Percentiles rank a stretch among this genome's conserved stretches.
phyloP scores from a whole-genome alignment of 2,329 filamentous ascomycete species.

The Chaetomiaceae sp. region DNA sequence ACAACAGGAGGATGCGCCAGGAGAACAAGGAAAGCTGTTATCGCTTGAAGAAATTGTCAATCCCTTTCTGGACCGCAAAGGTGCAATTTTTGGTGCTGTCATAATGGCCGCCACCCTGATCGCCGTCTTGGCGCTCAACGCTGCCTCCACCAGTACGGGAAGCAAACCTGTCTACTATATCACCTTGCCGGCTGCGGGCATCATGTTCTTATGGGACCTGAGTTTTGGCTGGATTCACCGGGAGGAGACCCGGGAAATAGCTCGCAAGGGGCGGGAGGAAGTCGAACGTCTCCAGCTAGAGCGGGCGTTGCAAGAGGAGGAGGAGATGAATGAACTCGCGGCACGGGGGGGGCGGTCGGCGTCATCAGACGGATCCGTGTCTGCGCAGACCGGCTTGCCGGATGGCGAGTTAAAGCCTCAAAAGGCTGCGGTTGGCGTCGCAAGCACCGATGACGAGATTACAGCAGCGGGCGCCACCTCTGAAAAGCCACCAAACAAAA shows the following conservation, averaged over 20 bases:
- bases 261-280: constrained; percentile 50
- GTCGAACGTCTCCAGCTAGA: constrained; percentile 42
- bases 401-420: neutral
- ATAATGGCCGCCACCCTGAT: constrained; percentile 66
- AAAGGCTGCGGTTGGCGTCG: neutral
- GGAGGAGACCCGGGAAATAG: constrained; percentile 59
- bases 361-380: neutral
- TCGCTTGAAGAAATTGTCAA: constrained; percentile 72
- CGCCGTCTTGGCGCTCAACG: constrained; percentile 62
- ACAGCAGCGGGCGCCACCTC: neutral
- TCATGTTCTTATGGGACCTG: constrained; percentile 68
- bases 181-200: constrained; percentile 61
- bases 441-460: neutral
- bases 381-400: neutral
- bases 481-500: neutral
- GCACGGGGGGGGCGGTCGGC: neutral
- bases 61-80: constrained; percentile 64
- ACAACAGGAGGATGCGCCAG: constrained; percentile 45
- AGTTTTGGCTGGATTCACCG: constrained; percentile 59
- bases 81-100: constrained; percentile 59
- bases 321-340: neutral
- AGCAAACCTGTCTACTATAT: constrained; percentile 62
- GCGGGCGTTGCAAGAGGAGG: constrained; percentile 24
- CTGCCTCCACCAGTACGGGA: constrained; percentile 46
- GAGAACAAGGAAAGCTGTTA: constrained; percentile 50